A percentile compares a stretch with the other conserved stretches of the same genome.
Evolutionary conservation across 139 green algal genomes (phyloP).

Genomic region (Haematococcus lacustris): DNA sequence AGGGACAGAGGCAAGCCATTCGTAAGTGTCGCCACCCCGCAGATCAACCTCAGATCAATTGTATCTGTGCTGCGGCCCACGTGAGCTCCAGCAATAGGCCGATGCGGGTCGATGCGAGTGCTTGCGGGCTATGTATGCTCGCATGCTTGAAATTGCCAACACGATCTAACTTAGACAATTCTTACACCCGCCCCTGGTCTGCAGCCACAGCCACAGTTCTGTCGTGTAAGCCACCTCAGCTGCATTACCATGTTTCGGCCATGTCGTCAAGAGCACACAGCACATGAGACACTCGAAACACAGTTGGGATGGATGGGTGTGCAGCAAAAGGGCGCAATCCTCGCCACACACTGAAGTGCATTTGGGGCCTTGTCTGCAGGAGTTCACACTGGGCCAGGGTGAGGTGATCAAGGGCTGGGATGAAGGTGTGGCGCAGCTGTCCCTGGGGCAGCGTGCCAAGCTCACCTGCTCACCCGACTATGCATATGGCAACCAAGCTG

Average conservation of each 20-base stretch:
- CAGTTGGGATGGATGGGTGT: no score
- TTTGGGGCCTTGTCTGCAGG: no score
- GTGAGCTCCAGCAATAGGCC: background rate
- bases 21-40: no score
- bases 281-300: no score
- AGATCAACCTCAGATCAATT: background rate
- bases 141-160: background rate
- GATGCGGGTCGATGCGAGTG: background rate
- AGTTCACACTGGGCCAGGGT: background rate
- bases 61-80: background rate
- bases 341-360: no score
- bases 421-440: constrained; percentile 56
- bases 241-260: no score
- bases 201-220: no score
- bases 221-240: no score
- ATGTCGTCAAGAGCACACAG: no score
- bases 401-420: constrained; percentile 53
- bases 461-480: constrained; percentile 59
- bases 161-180: no score
- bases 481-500: constrained; percentile 4
- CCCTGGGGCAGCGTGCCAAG: constrained; percentile 49
- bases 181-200: no score
- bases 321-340: no score
- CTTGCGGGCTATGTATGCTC: constrained; percentile 2
- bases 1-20: constrained; percentile 27